These are phyloP conservation scores for Reutealis trisperma DNA, from an alignment of 345 rosid species.

Conservation along the genomic window DNA sequence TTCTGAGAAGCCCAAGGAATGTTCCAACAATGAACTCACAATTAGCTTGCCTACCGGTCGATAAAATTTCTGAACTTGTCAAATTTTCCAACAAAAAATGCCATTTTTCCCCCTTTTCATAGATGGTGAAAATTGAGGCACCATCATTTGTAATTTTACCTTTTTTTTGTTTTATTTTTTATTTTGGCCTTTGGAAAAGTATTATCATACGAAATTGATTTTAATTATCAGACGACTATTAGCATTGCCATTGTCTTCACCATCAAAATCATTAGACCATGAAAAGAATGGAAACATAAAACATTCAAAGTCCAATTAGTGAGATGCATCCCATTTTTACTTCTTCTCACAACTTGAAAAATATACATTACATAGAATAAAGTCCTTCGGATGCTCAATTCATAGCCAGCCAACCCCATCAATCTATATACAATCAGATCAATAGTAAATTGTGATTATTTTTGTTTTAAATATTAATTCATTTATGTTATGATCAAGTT, in stretches of 20 bases:
- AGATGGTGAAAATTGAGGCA: no score
- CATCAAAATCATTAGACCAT: no score
- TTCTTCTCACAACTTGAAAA: background rate
- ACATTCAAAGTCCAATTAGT: background rate
- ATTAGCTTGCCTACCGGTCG: constrained; percentile 5
- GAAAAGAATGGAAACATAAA: background rate
- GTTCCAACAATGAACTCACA: constrained; percentile 8
- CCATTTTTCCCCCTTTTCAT: background rate
- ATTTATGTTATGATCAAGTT: no score
- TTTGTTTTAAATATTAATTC: no score
- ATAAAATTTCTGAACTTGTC: background rate
- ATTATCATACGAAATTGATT: background rate
- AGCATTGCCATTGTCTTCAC: no score
- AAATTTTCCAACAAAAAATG: background rate
- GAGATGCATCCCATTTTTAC: background rate
- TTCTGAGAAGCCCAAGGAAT: background rate
- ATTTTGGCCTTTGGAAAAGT: no score
- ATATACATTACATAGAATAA: background rate
- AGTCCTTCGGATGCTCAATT: background rate
- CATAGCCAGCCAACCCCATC: background rate
- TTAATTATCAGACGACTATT: background rate
- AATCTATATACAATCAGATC: background rate
- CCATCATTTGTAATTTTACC: no score
- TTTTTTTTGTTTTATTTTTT: no score
- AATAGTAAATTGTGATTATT: no score